Evolutionary conservation across 148 eudicot genomes (phyloP), one percentile per base, ranked within the genome.

Genomic region (Spergularia bocconei): DNA sequence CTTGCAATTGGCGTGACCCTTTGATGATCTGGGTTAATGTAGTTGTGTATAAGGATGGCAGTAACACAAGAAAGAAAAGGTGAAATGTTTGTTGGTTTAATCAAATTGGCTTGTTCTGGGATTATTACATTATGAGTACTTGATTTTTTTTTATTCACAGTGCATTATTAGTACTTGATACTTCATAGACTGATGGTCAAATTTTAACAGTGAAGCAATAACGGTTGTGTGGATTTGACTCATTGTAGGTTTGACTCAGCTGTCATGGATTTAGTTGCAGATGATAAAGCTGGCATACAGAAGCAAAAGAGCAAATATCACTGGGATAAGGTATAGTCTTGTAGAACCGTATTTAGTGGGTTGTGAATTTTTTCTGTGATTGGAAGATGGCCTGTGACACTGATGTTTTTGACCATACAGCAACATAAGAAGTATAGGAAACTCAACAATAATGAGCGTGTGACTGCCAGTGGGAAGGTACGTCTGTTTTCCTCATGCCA

Each of bases 391-490:
- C 59, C 7, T 41, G 3, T 77, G 36, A 56, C 67, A 58, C 15
- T 21, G 51, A n/a, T 72, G 10, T 57, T 8, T 63, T 58, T 75
- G 2, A 74, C 64, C 67, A 16, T 69, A 15, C 91, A 93, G 98
- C 90, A 93, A 86, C 79, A 93, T 79, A 93, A 93, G 82, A 91
- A 91, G 88, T 93, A 91, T 63, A 67, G 91, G 78, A 93, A 93
- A 82, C 85, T 93, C 70, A 93, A 93, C 79, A 93, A 87, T 69
- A 91, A 91, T 44, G 98, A 93, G 0, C 90, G 88, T 52, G 98
- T 94, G 83, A 87, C 91, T 64, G 97, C 93, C 47, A 90, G 86
- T 75, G 98, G 98, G 59, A 94, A 94, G 98, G 98, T 94, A 91
- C 33, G 62, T 47, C n/a, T 58, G 53, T 33, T 7, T 33, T 17